Evolutionary conservation across 805 yeast species (phyloP), one percentile per base, ranked within the genome.

Genomic region (Yarrowia sp.): DNA sequence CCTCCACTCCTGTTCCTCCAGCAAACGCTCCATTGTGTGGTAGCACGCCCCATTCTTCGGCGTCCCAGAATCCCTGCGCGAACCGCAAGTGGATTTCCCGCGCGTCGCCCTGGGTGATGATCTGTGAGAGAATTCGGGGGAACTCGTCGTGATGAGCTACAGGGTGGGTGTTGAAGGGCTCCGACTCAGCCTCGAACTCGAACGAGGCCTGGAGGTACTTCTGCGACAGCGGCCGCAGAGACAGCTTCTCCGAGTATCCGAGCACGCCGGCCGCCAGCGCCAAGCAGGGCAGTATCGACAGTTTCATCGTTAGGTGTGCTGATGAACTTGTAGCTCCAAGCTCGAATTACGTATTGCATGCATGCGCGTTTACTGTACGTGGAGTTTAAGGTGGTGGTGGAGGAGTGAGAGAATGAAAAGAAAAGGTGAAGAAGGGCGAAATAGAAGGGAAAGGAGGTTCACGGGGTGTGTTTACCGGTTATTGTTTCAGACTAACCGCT

Each of bases 1-100:
- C 74, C 77, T 95, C 99, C 15, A 94, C 97, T 56, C 99, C 99
- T 2, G 94, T 89, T 2, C 98, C 98, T 38, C 99, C 99, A 65
- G 92, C 83, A 68, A 79, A 79, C 13, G 77, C 74, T 0, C 99
- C 99, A 71, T 86, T 79, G 55, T 79, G 78, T 0, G 98, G 97
- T 47, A 91, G 81, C 55, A 81, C 79, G 0, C 98, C 98, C 96
- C 97, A 95, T 9, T 83, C 80, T 69, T 89, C 91, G 0, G 93
- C 80, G 74, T 95, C 97, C 94, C 97, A 95, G 87, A 92, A 90
- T 0, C 99, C 99, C 76, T 91, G 96, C 1, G 96, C 85, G 75
- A 95, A 95, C 67, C 98, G 80, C 69, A 95, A 79, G 76, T 91
- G 97, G 53, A 95, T 80, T 73, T 91, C 93, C 67, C 90, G 82